Base-by-base conservation (phyloP, 306 rosid genomes). In the Quercus variabilis region DNA sequence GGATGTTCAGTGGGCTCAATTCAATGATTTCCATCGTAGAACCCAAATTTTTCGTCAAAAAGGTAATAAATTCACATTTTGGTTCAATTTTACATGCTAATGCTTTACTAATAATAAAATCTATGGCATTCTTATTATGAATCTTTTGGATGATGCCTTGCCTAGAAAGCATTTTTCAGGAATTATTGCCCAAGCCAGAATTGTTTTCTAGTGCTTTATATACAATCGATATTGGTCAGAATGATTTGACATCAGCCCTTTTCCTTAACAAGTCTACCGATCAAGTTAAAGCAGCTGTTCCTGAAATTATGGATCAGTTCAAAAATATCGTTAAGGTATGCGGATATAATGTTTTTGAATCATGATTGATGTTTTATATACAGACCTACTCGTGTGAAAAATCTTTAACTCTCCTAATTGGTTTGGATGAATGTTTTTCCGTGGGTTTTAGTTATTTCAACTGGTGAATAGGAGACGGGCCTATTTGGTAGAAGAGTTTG, bases 191-290 rank as follows among this genome's bases (percentile, higher is more conserved):
- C 0, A 73, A 73, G 55, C 62, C 67, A 28, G 80, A 76, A 5
- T 55, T 28, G 52, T 83, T 88, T 71, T 68, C 74, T 14, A 60
- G 56, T 26, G 89, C 83, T 3, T 67, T 88, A 71, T 85, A 85
- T 81, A 85, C 89, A 0, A 78, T 85, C 54, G 91, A 88, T 72
- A 85, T 88, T 43, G 91, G 89, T 5, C 91, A 85, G 73, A 88
- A 88, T n/a, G 91, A 88, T 21, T 79, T 85, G 68, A 81, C 89
- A 0, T 77, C 89, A 2, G 86, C 83, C 5, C 81, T 81, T 59
- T 88, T 88, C 71, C 60, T 78, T 26, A 85, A 85, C 76, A 83
- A 80, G 87, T 83, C 89, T 14, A 64, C 76, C 28, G 52, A 83
- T 23, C 71, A 85, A 85, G 89, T 85, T 19, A 70, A 26, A 67